Conservation (phyloP, 2,329 filamentous ascomycete species). For the Drechslerella dactyloides region DNA sequence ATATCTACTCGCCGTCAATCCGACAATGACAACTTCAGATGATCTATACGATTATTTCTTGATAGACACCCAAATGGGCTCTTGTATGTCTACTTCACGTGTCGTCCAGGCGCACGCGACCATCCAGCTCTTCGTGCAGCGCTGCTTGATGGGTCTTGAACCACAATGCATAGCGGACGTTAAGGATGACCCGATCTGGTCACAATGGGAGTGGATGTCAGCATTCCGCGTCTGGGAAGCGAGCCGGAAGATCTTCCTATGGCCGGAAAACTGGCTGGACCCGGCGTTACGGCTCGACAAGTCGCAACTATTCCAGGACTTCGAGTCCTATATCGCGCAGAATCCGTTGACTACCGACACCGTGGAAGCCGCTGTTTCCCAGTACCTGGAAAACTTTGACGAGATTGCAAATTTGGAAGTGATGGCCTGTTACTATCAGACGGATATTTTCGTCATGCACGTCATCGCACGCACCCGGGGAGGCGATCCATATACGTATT, state of each 20-base stretch:
- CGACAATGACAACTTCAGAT: slow-evolving; percentile 52
- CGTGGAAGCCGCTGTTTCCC: slow-evolving; percentile 43
- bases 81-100: slow-evolving; percentile 55
- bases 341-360: slow-evolving; percentile 43
- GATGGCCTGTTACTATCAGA: background rate
- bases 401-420: slow-evolving; percentile 46
- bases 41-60: slow-evolving; percentile 56
- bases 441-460: slow-evolving; percentile 29
- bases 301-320: slow-evolving; percentile 51
- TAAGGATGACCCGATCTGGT: slow-evolving; percentile 5
- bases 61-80: slow-evolving; percentile 56
- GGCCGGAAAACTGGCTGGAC: slow-evolving; percentile 57
- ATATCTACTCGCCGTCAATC: slow-evolving; percentile 49
- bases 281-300: slow-evolving; percentile 57
- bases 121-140: slow-evolving; percentile 56
- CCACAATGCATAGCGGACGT: slow-evolving; percentile 15
- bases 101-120: slow-evolving; percentile 57
- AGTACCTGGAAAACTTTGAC: slow-evolving; percentile 51
- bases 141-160: slow-evolving; percentile 56
- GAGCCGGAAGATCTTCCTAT: slow-evolving; percentile 56
- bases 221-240: slow-evolving; percentile 55
- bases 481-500: slow-evolving; percentile 47
- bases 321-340: slow-evolving; percentile 54
- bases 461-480: slow-evolving; percentile 52
- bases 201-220: slow-evolving; percentile 55